A percentile compares a stretch with the other conserved stretches of the same genome.
phyloP scores from a whole-genome alignment of 192 early-diverging fungal genomes.

The Endogone sp. region DNA sequence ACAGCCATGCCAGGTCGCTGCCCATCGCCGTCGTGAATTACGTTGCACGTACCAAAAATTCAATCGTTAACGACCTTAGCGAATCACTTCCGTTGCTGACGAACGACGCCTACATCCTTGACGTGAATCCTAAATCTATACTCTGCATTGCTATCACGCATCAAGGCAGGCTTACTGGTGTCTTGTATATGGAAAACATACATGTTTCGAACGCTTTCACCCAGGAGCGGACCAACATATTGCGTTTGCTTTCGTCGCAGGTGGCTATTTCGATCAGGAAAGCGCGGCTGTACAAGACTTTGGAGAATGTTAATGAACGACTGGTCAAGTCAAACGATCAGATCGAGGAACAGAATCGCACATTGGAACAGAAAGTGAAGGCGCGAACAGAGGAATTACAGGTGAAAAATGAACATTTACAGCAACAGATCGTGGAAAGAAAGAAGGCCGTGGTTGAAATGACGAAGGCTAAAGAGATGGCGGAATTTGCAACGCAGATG shows the following conservation, averaged over 20 bases:
- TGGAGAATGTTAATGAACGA: conserved; percentile 12
- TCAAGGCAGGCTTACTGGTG: conserved; percentile 10
- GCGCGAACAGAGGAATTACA: conserved; percentile 11
- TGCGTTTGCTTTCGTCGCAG: conserved; percentile 14
- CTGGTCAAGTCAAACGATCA: conserved; percentile 12
- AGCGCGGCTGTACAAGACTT: conserved; percentile 11
- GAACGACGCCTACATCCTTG: conserved; percentile 12
- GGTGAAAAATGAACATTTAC: conserved; percentile 8
- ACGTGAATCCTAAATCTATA: conserved; percentile 5
- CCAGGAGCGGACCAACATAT: conserved; percentile 13
- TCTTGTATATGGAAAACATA: conserved; percentile 18
- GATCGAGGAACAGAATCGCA: conserved; percentile 16
- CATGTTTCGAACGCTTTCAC: conserved; percentile 15
- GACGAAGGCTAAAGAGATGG: conserved; percentile 2
- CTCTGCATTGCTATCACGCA: conserved; percentile 15
- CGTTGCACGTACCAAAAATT: conserved; percentile 7
- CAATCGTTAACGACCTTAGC: conserved; percentile 8
- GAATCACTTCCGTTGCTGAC: not conserved
- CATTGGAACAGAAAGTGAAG: conserved; percentile 14
- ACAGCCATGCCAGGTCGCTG: not conserved
- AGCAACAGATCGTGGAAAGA: conserved; percentile 6
- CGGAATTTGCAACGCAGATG: not conserved
- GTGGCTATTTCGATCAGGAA: conserved; percentile 19
- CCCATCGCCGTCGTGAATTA: conserved; percentile 11
- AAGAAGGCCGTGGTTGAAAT: conserved; percentile 12